These are phyloP conservation scores for Candida chilensis DNA, from an alignment of 805 yeast species.

Conservation along the genomic window DNA sequence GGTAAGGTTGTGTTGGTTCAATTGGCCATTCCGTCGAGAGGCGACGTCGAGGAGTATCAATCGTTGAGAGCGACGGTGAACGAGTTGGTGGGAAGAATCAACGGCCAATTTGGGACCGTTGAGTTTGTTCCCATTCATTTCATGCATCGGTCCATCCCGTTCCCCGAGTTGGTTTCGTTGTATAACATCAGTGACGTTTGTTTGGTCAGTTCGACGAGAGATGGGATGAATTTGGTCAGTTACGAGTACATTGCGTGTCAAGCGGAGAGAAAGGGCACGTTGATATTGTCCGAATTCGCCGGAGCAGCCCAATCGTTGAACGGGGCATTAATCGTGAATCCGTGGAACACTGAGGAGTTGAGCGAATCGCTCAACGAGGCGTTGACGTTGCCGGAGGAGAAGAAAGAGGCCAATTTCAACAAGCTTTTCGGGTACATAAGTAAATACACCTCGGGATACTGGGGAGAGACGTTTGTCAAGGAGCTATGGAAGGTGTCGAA, in stretches of 20 bases:
- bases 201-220: constrained; percentile 88
- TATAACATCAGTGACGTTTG: constrained; percentile 87
- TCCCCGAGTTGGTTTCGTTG: constrained; percentile 84
- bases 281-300: constrained; percentile 89
- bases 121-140: constrained; percentile 98
- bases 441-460: constrained; percentile 89
- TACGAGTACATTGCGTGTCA: constrained; percentile 98
- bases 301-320: constrained; percentile 99
- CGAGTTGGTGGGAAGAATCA: constrained; percentile 92
- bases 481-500: constrained; percentile 50
- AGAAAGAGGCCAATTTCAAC: constrained; percentile 67
- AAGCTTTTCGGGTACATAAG: constrained; percentile 81
- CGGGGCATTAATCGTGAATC: constrained; percentile 90
- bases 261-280: constrained; percentile 72
- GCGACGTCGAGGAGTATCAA: constrained; percentile 97
- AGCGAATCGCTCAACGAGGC: constrained; percentile 82
- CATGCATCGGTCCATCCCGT: constrained; percentile 85
- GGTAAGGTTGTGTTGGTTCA: constrained; percentile 95
- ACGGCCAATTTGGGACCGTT: constrained; percentile 92
- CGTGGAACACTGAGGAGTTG: constrained; percentile 97
- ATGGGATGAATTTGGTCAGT: constrained; percentile 96
- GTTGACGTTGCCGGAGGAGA: constrained; percentile 76
- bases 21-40: constrained; percentile 95
- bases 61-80: constrained; percentile 88
- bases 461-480: constrained; percentile 95